These are phyloP conservation scores for Coemansia sp. DNA, from an alignment of 192 early-diverging fungal genomes.

Conservation along the genomic window DNA sequence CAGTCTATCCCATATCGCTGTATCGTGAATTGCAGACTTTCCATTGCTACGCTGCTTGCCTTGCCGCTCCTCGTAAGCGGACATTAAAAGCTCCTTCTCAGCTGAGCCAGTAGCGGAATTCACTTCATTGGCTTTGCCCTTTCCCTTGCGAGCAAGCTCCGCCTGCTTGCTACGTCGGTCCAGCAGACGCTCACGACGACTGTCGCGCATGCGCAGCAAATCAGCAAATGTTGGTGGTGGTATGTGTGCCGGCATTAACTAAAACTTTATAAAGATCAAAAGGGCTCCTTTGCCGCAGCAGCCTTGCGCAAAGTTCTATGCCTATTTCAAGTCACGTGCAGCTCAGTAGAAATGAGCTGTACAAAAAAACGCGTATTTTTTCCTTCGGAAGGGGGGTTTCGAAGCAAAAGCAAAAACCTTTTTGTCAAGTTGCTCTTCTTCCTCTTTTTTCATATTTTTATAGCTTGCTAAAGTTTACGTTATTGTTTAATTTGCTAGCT, in stretches of 20 bases:
- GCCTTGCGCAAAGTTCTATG: neutral
- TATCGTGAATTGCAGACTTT: neutral
- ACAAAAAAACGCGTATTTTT: neutral
- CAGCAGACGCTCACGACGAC: conserved; percentile 42
- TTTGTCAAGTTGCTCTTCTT: neutral
- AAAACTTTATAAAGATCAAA: neutral
- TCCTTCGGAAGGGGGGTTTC: neutral
- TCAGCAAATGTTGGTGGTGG: conserved; percentile 41
- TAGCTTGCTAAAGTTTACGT: conserved; percentile 1
- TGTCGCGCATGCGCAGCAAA: conserved; percentile 43
- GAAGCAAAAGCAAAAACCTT: neutral
- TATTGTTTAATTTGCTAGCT: neutral
- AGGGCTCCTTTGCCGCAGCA: neutral
- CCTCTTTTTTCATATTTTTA: neutral
- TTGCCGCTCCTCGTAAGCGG: neutral
- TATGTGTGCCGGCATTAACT: neutral
- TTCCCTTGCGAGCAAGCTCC: conserved; percentile 7
- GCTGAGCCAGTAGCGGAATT: neutral
- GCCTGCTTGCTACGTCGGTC: conserved; percentile 27
- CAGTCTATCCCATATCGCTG: conserved; percentile 15
- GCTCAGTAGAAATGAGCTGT: conserved; percentile 5
- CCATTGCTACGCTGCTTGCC: neutral
- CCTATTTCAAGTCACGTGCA: conserved; percentile 4
- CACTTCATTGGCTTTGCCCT: conserved; percentile 22
- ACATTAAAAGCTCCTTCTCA: neutral